Percentiles rank a stretch among this genome's conserved stretches.
These are phyloP conservation scores for Coemansia erecta DNA, from an alignment of 192 early-diverging fungal genomes.

Conservation along the genomic window DNA sequence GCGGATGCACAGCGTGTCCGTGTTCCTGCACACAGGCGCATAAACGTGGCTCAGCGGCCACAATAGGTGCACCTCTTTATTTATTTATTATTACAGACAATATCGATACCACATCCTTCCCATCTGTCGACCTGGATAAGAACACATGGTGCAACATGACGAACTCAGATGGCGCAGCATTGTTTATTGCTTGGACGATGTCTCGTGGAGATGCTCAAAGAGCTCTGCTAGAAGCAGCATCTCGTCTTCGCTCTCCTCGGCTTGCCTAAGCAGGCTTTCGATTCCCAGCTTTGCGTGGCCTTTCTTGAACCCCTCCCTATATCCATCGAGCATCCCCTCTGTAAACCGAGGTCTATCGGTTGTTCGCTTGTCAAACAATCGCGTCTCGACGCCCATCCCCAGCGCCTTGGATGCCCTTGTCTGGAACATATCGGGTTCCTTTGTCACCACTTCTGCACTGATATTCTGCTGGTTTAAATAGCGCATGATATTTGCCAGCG, in stretches of 20 bases:
- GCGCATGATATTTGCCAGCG: not conserved
- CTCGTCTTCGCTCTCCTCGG: constrained; percentile 18
- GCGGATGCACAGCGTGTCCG: constrained; percentile 3
- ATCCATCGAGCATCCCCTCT: constrained; percentile 40
- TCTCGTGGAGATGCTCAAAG: constrained; percentile 14
- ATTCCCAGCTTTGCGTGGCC: constrained; percentile 8
- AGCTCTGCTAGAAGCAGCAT: constrained; percentile 23
- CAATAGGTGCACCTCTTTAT: not conserved
- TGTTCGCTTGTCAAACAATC: constrained; percentile 26
- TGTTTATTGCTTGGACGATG: not conserved
- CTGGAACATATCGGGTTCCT: constrained; percentile 33
- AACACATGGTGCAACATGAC: no score
- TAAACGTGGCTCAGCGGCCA: constrained; percentile 13
- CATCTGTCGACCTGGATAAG: no score
- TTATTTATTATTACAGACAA: not conserved
- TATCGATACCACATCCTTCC: not conserved
- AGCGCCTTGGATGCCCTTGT: constrained; percentile 11
- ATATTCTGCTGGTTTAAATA: constrained; percentile 9
- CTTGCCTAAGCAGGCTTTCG: constrained; percentile 2
- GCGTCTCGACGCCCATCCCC: constrained; percentile 15
- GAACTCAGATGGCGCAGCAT: not conserved
- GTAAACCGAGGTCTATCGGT: constrained; percentile 19
- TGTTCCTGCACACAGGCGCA: constrained; percentile 23
- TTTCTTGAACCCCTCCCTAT: constrained; percentile 24
- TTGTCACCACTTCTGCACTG: constrained; percentile 9